These are phyloP conservation scores for Acanthochlamys bracteata DNA, from an alignment of 106 monocot genomes.

Conservation along the genomic window DNA sequence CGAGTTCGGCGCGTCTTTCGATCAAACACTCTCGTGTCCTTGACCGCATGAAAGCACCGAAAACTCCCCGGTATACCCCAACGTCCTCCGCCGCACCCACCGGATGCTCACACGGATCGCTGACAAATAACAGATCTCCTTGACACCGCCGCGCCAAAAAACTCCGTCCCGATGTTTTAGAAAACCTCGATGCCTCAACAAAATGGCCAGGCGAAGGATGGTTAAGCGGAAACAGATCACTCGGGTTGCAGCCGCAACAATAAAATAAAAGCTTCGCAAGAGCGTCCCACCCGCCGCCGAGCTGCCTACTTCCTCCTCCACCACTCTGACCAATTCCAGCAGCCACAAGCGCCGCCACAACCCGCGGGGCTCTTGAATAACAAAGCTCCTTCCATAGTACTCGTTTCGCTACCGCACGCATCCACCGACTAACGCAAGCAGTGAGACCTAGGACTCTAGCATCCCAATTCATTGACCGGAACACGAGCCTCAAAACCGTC, in stretches of 20 bases:
- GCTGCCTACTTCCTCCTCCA: neutral
- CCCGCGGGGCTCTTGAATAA: constrained; percentile 47
- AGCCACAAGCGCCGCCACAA: constrained; percentile 27
- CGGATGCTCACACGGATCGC: constrained; percentile 75
- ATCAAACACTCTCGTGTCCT: constrained; percentile 45
- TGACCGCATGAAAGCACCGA: constrained; percentile 57
- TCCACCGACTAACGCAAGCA: constrained; percentile 52
- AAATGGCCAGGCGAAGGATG: constrained; percentile 24
- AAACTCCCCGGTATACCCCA: constrained; percentile 63
- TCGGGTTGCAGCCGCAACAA: constrained; percentile 23
- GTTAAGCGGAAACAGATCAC: neutral
- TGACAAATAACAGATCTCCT: constrained; percentile 53
- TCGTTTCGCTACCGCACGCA: constrained; percentile 51
- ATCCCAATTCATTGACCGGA: constrained; percentile 58
- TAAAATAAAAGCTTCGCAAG: constrained; percentile 66
- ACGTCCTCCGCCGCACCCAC: constrained; percentile 34
- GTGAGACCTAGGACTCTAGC: constrained; percentile 29
- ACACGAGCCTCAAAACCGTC: constrained; percentile 47
- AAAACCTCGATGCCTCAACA: constrained; percentile 39
- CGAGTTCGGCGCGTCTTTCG: constrained; percentile 36
- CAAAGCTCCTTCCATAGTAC: constrained; percentile 74
- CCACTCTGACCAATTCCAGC: neutral
- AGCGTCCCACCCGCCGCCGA: constrained; percentile 43
- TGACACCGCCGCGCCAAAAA: constrained; percentile 47
- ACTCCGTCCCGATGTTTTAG: constrained; percentile 67